Conservation (phyloP, 2,329 filamentous ascomycete genomes). For the Stagonosporopsis cucurbitacearum region DNA sequence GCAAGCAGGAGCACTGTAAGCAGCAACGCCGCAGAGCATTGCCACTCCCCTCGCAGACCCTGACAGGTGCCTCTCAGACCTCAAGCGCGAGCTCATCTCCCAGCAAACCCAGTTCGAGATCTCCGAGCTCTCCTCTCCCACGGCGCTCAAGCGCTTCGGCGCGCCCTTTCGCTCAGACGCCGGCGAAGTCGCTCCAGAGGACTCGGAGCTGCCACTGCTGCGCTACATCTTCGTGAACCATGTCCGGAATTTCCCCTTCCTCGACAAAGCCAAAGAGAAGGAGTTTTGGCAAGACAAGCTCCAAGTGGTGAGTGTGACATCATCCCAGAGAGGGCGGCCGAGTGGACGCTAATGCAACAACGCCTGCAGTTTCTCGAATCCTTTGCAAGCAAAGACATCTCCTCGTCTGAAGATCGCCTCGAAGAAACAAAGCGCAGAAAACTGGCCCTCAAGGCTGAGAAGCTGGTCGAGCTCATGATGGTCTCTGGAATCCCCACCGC, state of each 20-base stretch:
- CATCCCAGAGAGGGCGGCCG: neutral
- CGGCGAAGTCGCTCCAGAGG: slow-evolving; percentile 89
- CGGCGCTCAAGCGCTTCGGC: slow-evolving; percentile 91
- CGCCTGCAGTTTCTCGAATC: slow-evolving; percentile 83
- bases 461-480: slow-evolving; percentile 99
- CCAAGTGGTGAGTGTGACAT: slow-evolving; percentile 73
- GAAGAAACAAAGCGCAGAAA: slow-evolving; percentile 97
- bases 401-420: slow-evolving; percentile 91
- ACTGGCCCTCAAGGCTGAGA: slow-evolving; percentile 89
- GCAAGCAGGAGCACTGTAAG: slow-evolving; percentile 97
- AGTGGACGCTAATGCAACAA: slow-evolving; percentile 26
- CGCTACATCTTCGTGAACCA: slow-evolving; percentile 98
- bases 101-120: slow-evolving; percentile 92
- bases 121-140: slow-evolving; percentile 89
- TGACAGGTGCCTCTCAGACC: slow-evolving; percentile 62
- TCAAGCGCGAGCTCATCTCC: slow-evolving; percentile 93
- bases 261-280: slow-evolving; percentile 96
- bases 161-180: slow-evolving; percentile 92
- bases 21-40: neutral
- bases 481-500: slow-evolving; percentile 95
- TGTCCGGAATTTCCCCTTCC: slow-evolving; percentile 95
- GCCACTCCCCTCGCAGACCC: neutral
- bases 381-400: slow-evolving; percentile 96
- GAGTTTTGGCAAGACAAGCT: slow-evolving; percentile 99
- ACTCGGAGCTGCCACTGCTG: slow-evolving; percentile 91